Evolutionary conservation across 768 basidiomycete genomes (phyloP), one percentile per base, ranked within the genome.

Genomic region (Suillus placidus): DNA sequence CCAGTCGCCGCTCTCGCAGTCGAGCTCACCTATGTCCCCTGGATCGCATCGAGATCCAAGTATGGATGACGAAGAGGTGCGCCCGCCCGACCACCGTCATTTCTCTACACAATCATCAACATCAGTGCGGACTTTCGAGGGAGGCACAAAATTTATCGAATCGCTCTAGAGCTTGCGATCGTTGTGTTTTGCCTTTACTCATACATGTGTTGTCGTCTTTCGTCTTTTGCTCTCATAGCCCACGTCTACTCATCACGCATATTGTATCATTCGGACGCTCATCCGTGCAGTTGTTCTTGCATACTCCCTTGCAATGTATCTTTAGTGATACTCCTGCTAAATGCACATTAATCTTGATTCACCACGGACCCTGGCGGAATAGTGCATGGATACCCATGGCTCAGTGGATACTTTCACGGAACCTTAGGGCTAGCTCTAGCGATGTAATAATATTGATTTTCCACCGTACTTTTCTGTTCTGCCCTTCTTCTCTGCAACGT

Each of bases 101-200:
- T 69, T 64, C 2, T 73, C 74, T 43, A 57, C 60, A 16, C 60
- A 73, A 68, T 76, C 74, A 30, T 66, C 64, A 16, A 58, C 66
- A 55, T 75, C 80, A 26, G 68, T 78, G 68, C 78, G 76, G 68
- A 81, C 83, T 13, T 79, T 82, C 40, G 70, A 71, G 61, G 78
- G 78, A n/a, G 84, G 84, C 16, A 81, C 83, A 20, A 85, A 82
- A 71, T 85, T 85, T 64, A 73, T 85, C 34, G 84, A 85, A 69
- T 76, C 68, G 35, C 61, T 82, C 57, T 81, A 74, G 26, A 26
- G 75, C 38, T 40, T 30, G 37, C 42, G 9, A 20, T 60, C 30
- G 40, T 42, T 6, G 13, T 42, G 12, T 30, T 42, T 60, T 32
- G 3, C 58, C 26, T 30, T 42, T 42, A 10, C 40, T 20, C 40